Conservation (phyloP, 2,329 filamentous ascomycete species). For the Dendrostoma leiphaemia region DNA sequence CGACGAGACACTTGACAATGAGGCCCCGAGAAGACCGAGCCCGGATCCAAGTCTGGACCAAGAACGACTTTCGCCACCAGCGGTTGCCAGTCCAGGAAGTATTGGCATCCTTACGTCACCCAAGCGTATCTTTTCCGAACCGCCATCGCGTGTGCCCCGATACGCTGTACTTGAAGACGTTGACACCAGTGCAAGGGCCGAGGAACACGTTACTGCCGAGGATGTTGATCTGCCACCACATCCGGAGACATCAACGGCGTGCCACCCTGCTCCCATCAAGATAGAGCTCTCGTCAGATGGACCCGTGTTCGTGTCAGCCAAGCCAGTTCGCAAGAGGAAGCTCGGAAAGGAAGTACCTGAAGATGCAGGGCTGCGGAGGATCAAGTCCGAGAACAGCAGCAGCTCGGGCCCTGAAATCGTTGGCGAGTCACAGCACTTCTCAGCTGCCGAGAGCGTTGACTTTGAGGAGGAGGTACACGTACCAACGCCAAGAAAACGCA, state of each 20-base stretch:
- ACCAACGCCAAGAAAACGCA: slow-evolving; percentile 41
- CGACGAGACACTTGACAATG: not conserved
- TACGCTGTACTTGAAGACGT: not conserved
- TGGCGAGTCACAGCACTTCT: slow-evolving; percentile 28
- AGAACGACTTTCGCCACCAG: not conserved
- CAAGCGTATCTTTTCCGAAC: not conserved
- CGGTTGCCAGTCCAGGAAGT: not conserved
- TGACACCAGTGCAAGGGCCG: not conserved
- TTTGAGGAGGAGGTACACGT: slow-evolving; percentile 49
- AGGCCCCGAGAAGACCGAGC: not conserved
- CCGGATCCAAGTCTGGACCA: not conserved
- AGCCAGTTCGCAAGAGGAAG: slow-evolving; percentile 47
- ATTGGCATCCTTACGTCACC: not conserved
- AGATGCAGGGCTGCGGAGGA: slow-evolving; percentile 25
- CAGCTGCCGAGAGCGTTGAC: slow-evolving; percentile 58
- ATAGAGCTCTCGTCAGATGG: slow-evolving; percentile 53
- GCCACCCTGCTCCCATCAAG: slow-evolving; percentile 35
- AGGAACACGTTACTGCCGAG: not conserved
- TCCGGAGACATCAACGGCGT: slow-evolving; percentile 16
- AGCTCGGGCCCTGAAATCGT: slow-evolving; percentile 30
- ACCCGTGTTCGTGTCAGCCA: slow-evolving; percentile 50
- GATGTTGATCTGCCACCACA: slow-evolving; percentile 29
- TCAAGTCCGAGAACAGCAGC: slow-evolving; percentile 42
- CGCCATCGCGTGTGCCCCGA: not conserved
- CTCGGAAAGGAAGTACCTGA: slow-evolving; percentile 23